Evolutionary conservation across 768 basidiomycete species (phyloP).

Genomic region (Boletus fagicola): DNA sequence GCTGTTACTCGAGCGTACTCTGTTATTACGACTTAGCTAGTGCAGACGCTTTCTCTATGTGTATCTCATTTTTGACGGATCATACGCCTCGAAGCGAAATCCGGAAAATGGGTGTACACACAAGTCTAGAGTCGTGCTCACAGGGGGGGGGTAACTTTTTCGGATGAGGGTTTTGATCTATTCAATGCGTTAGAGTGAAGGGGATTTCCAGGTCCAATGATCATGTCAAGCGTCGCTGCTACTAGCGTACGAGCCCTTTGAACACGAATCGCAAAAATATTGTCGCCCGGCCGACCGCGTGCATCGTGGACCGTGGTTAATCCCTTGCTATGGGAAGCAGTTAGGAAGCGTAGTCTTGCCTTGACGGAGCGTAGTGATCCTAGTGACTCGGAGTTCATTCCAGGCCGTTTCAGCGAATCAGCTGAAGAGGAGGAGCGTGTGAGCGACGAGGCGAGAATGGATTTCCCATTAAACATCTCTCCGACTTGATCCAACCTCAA

Average conservation of each 20-base stretch:
- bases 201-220: conserved; percentile 8
- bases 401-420: conserved; percentile 6
- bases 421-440: conserved; percentile 19
- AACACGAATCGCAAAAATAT: conserved; percentile 12
- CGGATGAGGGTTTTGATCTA: not conserved
- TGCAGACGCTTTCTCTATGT: not conserved
- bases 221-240: conserved; percentile 1
- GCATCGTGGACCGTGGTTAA: conserved; percentile 32
- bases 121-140: not conserved
- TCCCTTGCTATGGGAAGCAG: conserved; percentile 9
- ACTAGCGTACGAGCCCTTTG: not conserved
- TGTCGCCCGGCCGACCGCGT: conserved; percentile 19
- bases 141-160: not conserved
- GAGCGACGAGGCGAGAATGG: conserved; percentile 25
- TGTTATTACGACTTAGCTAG: not conserved
- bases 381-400: conserved; percentile 20
- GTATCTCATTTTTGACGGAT: not conserved
- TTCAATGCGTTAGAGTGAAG: not conserved
- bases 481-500: conserved; percentile 10
- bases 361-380: conserved; percentile 12
- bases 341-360: not conserved
- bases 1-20: not conserved
- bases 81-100: not conserved
- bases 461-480: not conserved
- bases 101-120: not conserved